phyloP scores from a whole-genome alignment of 169 alveolate species.

The Neospora caninum region DNA sequence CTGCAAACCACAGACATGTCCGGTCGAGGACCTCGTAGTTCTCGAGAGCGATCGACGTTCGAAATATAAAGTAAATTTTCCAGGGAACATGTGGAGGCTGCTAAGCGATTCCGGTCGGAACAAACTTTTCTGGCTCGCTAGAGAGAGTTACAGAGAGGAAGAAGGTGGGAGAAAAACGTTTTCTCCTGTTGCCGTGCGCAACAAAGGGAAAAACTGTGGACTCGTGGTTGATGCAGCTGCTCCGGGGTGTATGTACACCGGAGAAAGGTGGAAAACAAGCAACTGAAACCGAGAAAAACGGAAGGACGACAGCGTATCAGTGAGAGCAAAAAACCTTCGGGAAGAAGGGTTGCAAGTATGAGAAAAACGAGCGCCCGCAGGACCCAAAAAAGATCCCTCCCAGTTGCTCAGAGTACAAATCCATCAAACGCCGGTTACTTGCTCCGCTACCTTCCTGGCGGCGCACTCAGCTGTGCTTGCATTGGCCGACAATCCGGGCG shows the following conservation, averaged over 20 bases:
- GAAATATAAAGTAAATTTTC: background rate
- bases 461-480: background rate
- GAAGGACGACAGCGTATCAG: background rate
- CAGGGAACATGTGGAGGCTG: background rate
- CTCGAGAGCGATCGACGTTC: background rate
- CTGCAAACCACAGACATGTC: background rate
- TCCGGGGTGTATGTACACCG: background rate
- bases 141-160: background rate
- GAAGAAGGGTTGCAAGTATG: background rate
- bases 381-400: background rate
- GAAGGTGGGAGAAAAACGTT: background rate
- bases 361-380: background rate
- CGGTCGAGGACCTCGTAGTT: background rate
- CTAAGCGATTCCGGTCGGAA: background rate
- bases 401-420: background rate
- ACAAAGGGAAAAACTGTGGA: background rate
- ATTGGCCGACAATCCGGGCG: no score
- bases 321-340: background rate
- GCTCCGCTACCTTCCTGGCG: background rate
- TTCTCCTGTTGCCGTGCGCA: background rate
- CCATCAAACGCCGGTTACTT: background rate
- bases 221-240: background rate
- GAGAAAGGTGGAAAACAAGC: background rate
- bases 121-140: background rate
- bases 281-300: background rate